Evolutionary conservation across 495 filamentous ascomycete genomes (phyloP), one percentile per base, ranked within the genome.

Genomic region (Trichoderma parareesei): DNA sequence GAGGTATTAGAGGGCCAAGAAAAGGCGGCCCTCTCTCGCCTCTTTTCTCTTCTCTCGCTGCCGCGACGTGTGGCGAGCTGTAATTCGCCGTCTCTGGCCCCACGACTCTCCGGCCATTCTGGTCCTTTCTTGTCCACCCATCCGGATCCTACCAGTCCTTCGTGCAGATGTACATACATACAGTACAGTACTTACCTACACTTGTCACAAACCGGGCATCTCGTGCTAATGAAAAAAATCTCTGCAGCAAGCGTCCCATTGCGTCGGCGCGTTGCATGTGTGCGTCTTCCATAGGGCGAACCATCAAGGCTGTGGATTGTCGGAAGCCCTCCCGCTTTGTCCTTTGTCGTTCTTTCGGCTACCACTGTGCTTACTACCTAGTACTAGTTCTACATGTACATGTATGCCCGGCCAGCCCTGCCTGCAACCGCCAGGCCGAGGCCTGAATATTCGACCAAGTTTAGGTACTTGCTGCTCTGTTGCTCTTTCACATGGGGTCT

Each of bases 211-310:
- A 55, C 48, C 27, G 27, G 48, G 48, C 48, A 16, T 16, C 10
- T 27, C 3, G 20, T 20, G 18, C 13, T 1, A 8, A 20, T 8
- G 18, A 49, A 20, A 49, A 20, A 57, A 57, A 57, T 18, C 37
- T 57, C 53, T 57, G 53, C 53, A 57, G 53, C 53, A 57, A n/a
- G 27, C 53, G 53, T 57, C 53, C 27, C 53, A 57, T 57, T 57
- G 53, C 53, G 37, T 57, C 53, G 53, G 53, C 53, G 53, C 53
- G 13, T 57, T 57, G 53, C 53, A 37, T 57, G 33, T 57, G 53
- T 37, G 53, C 33, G 27, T 35, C 33, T 57, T 57, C 20, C 53
- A 57, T 57, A 57, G 53, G 53, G 53, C 53, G 53, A 57, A 57
- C 49, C 53, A 13, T 57, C 53, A 57, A n/a, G 14, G 53, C 27